Evolutionary conservation across 106 monocot genomes (phyloP).

Genomic region (Amphibolis antarctica): DNA sequence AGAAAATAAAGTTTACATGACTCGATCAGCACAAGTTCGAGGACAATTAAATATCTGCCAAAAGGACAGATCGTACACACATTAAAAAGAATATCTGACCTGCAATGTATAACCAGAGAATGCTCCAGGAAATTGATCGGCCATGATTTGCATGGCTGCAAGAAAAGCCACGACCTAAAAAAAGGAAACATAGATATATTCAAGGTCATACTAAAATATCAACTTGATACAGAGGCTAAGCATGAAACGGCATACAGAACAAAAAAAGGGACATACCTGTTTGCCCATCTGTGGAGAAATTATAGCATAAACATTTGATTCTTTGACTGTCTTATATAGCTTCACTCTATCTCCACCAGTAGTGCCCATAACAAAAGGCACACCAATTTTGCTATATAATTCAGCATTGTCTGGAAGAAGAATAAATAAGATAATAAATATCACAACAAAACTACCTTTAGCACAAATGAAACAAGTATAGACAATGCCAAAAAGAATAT

Average conservation of each 20-base stretch:
- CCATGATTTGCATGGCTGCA: constrained; percentile 93
- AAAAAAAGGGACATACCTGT: too few species aligned
- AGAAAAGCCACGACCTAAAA: constrained; percentile 93
- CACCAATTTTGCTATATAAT: constrained; percentile 78
- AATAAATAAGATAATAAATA: not conserved
- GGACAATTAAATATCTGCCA: too few species aligned
- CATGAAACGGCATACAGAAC: too few species aligned
- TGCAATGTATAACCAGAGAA: constrained; percentile 63
- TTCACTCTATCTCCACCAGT: constrained; percentile 66
- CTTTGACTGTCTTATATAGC: constrained; percentile 55
- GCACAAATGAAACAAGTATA: too few species aligned
- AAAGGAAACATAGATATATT: not conserved
- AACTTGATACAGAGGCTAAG: too few species aligned
- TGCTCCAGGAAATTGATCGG: constrained; percentile 84
- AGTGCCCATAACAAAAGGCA: constrained; percentile 96
- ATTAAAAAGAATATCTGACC: constrained; percentile 23
- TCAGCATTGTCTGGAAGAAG: constrained; percentile 52
- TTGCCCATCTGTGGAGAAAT: constrained; percentile 98
- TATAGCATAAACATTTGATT: constrained; percentile 74
- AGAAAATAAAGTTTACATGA: too few species aligned
- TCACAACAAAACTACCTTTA: not conserved
- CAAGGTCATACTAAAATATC: not conserved
- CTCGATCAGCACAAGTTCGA: too few species aligned
- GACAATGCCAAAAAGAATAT: too few species aligned
- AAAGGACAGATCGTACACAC: too few species aligned